These are phyloP conservation scores for Zygoascus tannicola DNA, from an alignment of 805 yeast genomes.

Conservation along the genomic window DNA sequence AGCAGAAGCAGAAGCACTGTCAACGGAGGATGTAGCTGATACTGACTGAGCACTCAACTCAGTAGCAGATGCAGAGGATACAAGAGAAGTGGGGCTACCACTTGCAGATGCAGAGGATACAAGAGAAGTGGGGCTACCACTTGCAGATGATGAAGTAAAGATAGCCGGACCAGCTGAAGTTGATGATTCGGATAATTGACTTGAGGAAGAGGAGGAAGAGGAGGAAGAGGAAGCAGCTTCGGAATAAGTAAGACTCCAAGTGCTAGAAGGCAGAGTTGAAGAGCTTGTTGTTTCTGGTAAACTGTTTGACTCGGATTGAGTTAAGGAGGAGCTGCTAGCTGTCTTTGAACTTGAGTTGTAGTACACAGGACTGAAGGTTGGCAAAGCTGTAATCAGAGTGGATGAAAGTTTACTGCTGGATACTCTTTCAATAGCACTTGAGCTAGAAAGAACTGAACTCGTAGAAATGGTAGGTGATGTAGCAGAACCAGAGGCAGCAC, in stretches of 20 bases:
- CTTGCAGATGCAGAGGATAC: slow-evolving; percentile 1
- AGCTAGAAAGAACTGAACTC: not conserved
- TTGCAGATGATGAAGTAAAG: not conserved
- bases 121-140: not conserved
- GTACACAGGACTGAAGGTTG: too few species aligned
- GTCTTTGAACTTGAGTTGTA: too few species aligned
- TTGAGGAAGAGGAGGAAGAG: too few species aligned
- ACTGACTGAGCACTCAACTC: not conserved
- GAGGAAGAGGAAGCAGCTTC: too few species aligned
- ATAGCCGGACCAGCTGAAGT: not conserved
- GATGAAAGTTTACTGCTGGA: too few species aligned
- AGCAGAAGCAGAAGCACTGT: not conserved
- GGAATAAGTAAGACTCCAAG: too few species aligned
- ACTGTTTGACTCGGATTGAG: too few species aligned
- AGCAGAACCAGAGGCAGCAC: not conserved
- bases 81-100: not conserved
- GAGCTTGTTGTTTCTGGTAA: too few species aligned
- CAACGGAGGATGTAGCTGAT: not conserved
- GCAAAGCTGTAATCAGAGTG: too few species aligned
- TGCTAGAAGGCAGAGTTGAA: too few species aligned
- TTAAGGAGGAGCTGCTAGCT: too few species aligned
- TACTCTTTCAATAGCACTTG: not conserved
- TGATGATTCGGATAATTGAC: not conserved
- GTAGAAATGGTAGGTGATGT: not conserved
- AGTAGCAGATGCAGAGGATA: not conserved